phyloP scores from a whole-genome alignment of 139 green algal species.

The Chlamydomonas schloesseri region DNA sequence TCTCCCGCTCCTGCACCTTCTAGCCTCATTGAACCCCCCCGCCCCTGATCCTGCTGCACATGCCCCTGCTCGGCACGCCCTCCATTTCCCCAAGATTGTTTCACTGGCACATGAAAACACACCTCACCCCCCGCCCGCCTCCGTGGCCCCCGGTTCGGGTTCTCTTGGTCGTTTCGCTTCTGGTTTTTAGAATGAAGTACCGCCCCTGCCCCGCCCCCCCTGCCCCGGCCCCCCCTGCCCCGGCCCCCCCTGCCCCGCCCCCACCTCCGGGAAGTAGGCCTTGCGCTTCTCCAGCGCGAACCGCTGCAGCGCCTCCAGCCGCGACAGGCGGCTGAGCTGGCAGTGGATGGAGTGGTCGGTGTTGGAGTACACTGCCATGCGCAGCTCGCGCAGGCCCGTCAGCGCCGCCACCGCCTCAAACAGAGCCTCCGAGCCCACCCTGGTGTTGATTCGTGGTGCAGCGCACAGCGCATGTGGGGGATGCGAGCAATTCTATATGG shows the following conservation, averaged over 20 bases:
- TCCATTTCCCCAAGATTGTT: no score
- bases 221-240: not conserved
- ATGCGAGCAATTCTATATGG: no score
- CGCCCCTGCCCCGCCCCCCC: not conserved
- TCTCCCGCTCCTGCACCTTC: no score
- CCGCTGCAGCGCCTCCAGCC: conserved; percentile 32
- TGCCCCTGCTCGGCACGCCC: no score
- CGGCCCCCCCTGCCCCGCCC: not conserved
- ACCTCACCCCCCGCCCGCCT: no score
- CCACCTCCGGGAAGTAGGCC: conserved; percentile 41
- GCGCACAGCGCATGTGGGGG: not conserved
- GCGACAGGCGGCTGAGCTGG: conserved; percentile 21
- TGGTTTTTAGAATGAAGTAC: no score
- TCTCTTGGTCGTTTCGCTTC: no score
- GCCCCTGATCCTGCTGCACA: no score
- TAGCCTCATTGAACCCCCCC: no score
- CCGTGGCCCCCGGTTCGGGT: no score
- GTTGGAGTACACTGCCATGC: conserved; percentile 45
- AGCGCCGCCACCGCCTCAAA: conserved; percentile 46
- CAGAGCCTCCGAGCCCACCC: conserved; percentile 34
- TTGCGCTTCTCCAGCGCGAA: conserved; percentile 39
- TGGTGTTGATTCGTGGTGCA: no score
- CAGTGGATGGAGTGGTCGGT: conserved; percentile 41
- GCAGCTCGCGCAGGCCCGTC: conserved; percentile 40
- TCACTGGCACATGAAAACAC: no score